Conservation (phyloP, 2,329 filamentous ascomycete species). For the Colletotrichum sidae region DNA sequence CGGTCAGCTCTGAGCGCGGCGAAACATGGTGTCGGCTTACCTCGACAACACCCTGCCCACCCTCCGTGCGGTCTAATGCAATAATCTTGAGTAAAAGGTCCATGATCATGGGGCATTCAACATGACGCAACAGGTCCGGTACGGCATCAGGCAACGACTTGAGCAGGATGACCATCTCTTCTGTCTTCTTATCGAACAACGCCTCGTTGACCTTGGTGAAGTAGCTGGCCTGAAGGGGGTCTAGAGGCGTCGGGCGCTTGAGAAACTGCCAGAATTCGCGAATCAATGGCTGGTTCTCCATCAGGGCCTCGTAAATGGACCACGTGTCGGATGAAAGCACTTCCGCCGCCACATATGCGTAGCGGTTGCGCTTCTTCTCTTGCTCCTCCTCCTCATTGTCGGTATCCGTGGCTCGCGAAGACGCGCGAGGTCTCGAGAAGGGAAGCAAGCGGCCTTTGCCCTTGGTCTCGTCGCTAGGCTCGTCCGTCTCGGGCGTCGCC, state of each 20-base stretch:
- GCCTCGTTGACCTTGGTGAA: constrained; percentile 99
- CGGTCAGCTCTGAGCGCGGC: constrained; percentile 2
- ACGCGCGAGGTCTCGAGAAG: constrained; percentile 65
- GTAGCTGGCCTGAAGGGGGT: constrained; percentile 94
- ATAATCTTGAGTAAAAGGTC: constrained; percentile 97
- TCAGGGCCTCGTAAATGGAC: constrained; percentile 93
- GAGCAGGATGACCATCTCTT: constrained; percentile 93
- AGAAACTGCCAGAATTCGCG: constrained; percentile 93
- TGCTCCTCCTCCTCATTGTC: constrained; percentile 75
- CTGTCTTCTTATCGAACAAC: constrained; percentile 97
- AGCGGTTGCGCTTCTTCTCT: constrained; percentile 92
- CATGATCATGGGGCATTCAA: constrained; percentile 99
- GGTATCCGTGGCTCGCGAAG: constrained; percentile 62
- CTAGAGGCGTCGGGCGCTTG: constrained; percentile 83
- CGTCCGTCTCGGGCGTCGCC: constrained; percentile 63
- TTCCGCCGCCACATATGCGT: constrained; percentile 93
- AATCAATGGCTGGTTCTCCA: constrained; percentile 84
- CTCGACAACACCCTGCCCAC: constrained; percentile 92
- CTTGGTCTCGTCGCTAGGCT: constrained; percentile 60
- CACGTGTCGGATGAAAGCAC: constrained; percentile 95
- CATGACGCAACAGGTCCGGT: constrained; percentile 87
- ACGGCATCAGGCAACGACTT: constrained; percentile 86
- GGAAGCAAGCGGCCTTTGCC: constrained; percentile 56
- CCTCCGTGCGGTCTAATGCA: constrained; percentile 91
- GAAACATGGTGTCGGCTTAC: constrained; percentile 63